Base-by-base conservation (phyloP, 345 rosid species). In the Trapa bicornis region DNA sequence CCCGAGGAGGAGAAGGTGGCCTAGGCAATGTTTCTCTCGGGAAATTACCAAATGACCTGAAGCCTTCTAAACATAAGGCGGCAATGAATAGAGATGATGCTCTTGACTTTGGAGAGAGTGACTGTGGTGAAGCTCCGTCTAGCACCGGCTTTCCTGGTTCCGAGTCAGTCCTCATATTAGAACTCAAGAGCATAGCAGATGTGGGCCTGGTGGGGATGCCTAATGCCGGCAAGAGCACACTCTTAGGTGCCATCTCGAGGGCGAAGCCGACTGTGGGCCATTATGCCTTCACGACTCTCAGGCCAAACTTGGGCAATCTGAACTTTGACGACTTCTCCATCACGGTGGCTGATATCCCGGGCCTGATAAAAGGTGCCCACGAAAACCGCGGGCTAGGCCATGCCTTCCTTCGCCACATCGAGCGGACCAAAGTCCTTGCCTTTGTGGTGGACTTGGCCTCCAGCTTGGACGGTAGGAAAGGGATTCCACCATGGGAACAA, bases 171-270 rank as follows among this genome's bases (percentile, higher is more conserved):
- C 71, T 88, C 67, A 74, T 91, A 61, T 73, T 93, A 62, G 99
- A 93, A 74, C 89, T 91, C 64, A 93, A 93, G 77, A 91, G 92
- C 81, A 91, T 93, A 13, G 97, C 99, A 1, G 99, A 93, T 61
- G 97, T 93, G 65, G 96, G 99, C n/a, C 87, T 90, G 45, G 97
- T 93, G 0, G 98, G 98, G 16, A 83, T 93, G 92, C 97, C 98
- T 66, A 93, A 87, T 72, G 97, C 96, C 5, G 97, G 97, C 58
- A 93, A 93, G 78, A 93, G 97, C 61, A 93, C 96, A 48, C 96
- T 93, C 68, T 79, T 93, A 16, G 97, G 96, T 57, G 94, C 96
- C 14, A 33, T 93, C 45, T 93, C 97, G 0, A 82, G 91, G 60
- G 97, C 96, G 47, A 90, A 83, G 74, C 96, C 98, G 3, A 68